Evolutionary conservation across 2,329 filamentous ascomycete genomes (phyloP), one percentile per base, ranked within the genome.

Genomic region (Sclerotinia subarctica): DNA sequence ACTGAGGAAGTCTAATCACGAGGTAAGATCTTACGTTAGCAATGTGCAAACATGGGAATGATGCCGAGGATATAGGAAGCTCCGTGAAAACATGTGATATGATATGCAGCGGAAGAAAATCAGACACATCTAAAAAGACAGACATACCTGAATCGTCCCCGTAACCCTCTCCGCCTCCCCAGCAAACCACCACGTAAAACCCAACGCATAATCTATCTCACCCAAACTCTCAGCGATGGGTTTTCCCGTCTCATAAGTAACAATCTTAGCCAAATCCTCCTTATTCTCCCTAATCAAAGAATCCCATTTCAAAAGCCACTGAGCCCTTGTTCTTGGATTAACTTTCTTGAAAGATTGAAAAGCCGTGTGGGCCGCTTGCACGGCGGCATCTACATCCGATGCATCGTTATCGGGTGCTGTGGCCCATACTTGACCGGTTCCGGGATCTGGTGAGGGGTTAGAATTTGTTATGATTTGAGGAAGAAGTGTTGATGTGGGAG

Each of bases 271-370:
- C 46, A 90, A 78, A 72, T 90, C 88, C 62, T 88, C 85, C 69
- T 80, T 82, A 72, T 88, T 85, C 64, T 85, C 85, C 10, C 84
- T 82, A 71, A 90, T 89, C 67, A 91, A 80, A 4, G 82, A 77
- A 77, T 90, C 85, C 87, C 88, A 91, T 76, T 86, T 86, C 66
- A 88, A 77, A 13, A 91, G 79, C 77, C 85, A 84, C 72, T 89
- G 84, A 1, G 88, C 88, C 65, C 88, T 83, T 64, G 82, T 81
- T 21, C 86, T 82, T 0, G 89, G 88, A 71, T 84, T 89, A 66
- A 83, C 78, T 70, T 86, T 88, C 68, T 81, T 82, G 78, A 85
- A 91, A 26, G 78, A 78, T 70, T 86, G 78, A 73, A 91, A 91
- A 5, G 86, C 86, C n/a, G 79, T 78, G 69, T 89, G 81, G 0